Base-by-base conservation (phyloP, 192 early-diverging fungal genomes). In the Entrophospora sp. region DNA sequence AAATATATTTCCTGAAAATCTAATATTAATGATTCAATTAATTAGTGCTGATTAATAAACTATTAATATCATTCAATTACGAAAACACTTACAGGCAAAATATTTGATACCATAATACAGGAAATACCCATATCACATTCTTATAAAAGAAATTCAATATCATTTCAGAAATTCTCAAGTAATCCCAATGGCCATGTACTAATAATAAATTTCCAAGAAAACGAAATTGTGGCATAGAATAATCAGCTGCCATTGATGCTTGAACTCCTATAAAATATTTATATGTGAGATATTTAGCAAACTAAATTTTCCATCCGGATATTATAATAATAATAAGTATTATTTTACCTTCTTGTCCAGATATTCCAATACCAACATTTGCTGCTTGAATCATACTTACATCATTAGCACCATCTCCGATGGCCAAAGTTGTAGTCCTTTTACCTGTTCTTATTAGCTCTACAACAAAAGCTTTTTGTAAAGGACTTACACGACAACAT, bases 311-410 rank as follows among this genome's bases (percentile, higher is more conserved):
- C 76, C 83, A n/a, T n/a, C n/a, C n/a, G n/a, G n/a, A n/a, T n/a
- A n/a, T n/a, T n/a, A n/a, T n/a, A n/a, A n/a, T n/a, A n/a, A n/a
- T n/a, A n/a, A n/a, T n/a, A n/a, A n/a, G n/a, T n/a, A n/a, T n/a
- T n/a, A n/a, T n/a, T n/a, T 88, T 55, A 32, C 88, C 88, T 68
- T 95, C 80, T 71, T 92, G 74, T 64, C 91, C 92, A 16, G 84
- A 74, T 64, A 88, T 87, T 24, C 85, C 85, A n/a, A n/a, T n/a
- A n/a, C n/a, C n/a, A n/a, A n/a, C n/a, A n/a, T n/a, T n/a, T n/a
- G n/a, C n/a, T n/a, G 87, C 91, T 75, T 97, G 95, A 69, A 97
- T 97, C 95, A 97, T 97, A 36, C 83, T 85, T 6, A 97, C 93
- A 71, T 97, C 95, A 70, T 97, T 95, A 37, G 85, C 86, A 32